Conservation (phyloP, 202 grass and related monocot species). For the Bolboschoenoplectus hybrid region DNA sequence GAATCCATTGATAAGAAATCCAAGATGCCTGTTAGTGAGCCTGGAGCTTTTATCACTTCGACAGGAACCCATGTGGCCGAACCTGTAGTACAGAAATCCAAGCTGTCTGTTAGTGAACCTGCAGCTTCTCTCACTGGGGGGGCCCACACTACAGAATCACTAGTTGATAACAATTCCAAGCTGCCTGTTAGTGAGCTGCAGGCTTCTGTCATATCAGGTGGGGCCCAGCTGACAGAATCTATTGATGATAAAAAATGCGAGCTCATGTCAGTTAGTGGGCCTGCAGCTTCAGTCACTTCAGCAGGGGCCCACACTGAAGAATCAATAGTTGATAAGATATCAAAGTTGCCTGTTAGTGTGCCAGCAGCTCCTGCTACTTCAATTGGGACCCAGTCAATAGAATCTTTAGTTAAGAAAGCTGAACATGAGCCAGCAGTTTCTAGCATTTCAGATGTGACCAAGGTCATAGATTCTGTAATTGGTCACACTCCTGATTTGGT, state of each 20-base stretch:
- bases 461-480: neutral
- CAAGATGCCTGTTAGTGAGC: constrained; percentile 1
- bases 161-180: constrained; percentile 22
- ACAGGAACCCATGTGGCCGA: neutral
- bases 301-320: neutral
- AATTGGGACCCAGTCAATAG: neutral
- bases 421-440: neutral
- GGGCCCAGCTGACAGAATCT: constrained; percentile 20
- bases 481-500: constrained; percentile 20
- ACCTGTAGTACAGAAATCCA: constrained; percentile 19
- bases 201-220: constrained; percentile 8
- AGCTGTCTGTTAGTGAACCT: neutral
- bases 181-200: neutral
- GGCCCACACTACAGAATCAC: constrained; percentile 2
- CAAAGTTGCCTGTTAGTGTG: constrained; percentile 15
- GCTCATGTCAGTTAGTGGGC: neutral
- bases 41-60: neutral
- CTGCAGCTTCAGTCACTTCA: constrained; percentile 2
- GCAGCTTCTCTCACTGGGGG: neutral
- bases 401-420: constrained; percentile 12
- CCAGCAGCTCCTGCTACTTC: neutral
- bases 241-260: constrained; percentile 3
- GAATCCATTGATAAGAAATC: constrained; percentile 22
- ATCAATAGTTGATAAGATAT: constrained; percentile 21
- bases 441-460: neutral